Evolutionary conservation across 192 early-diverging fungal genomes (phyloP).

Genomic region (Globomyces pollinis-pini): DNA sequence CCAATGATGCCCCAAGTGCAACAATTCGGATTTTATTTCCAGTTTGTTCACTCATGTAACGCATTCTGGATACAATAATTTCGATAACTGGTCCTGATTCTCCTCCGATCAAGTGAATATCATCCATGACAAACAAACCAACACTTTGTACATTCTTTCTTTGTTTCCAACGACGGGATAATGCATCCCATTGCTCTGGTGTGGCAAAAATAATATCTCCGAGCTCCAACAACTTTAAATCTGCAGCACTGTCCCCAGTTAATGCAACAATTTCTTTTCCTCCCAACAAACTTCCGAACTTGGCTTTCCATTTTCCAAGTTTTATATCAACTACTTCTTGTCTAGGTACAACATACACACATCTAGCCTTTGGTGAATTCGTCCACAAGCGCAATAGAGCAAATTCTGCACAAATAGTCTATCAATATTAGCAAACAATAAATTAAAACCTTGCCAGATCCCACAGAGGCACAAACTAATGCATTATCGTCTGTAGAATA

Average conservation of each 20-base stretch:
- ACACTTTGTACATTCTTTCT: conserved; percentile 86
- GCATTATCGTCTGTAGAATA: conserved; percentile 81
- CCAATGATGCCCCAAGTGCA: conserved; percentile 77
- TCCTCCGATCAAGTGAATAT: conserved; percentile 89
- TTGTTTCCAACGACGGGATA: conserved; percentile 93
- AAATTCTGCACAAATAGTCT: conserved; percentile 89
- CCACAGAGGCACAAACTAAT: conserved; percentile 87
- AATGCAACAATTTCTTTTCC: conserved; percentile 83
- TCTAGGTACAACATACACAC: conserved; percentile 88
- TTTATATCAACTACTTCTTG: conserved; percentile 74
- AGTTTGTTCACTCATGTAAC: conserved; percentile 75
- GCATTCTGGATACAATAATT: conserved; percentile 88
- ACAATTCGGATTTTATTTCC: conserved; percentile 85
- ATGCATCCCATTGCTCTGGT: conserved; percentile 86
- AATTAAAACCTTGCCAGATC: conserved; percentile 68
- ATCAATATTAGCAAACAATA: not conserved
- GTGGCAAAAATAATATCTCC: conserved; percentile 91
- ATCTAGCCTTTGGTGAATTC: conserved; percentile 49
- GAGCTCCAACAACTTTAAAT: conserved; percentile 78
- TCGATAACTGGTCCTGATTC: conserved; percentile 87
- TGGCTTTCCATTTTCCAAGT: conserved; percentile 69
- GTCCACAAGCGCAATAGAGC: conserved; percentile 85
- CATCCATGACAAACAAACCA: conserved; percentile 85
- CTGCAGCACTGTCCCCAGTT: conserved; percentile 84
- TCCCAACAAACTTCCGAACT: conserved; percentile 72